Conservation (phyloP, 441 rosid species). For the Populus hybrid region DNA sequence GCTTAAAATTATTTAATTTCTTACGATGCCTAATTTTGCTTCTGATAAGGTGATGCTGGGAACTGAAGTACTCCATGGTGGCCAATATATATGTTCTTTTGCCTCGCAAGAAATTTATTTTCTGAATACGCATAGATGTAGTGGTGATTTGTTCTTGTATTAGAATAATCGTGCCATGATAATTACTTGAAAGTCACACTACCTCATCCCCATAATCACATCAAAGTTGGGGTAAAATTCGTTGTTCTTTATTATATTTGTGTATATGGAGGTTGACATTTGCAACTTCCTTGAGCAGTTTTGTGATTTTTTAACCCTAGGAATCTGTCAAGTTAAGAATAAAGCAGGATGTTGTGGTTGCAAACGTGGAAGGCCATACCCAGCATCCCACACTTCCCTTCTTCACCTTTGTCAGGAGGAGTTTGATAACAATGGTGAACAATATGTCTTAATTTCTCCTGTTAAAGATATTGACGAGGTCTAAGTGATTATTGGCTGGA, state of each 20-base stretch:
- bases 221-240: neutral
- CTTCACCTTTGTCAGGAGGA: neutral
- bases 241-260: too few relatives aligned
- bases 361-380: neutral
- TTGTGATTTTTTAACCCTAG: neutral
- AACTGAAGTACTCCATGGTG: neutral
- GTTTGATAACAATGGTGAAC: neutral
- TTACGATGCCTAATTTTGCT: too few relatives aligned
- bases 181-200: neutral
- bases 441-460: neutral
- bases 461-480: neutral
- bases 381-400: neutral
- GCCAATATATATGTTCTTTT: neutral
- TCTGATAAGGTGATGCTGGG: neutral
- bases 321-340: neutral
- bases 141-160: neutral
- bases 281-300: neutral
- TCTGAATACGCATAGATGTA: neutral
- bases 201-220: neutral
- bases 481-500: conserved; percentile 10
- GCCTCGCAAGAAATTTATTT: neutral
- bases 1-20: neutral
- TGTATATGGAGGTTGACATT: neutral
- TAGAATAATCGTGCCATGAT: neutral
- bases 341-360: neutral